Evolutionary conservation across 2,329 filamentous ascomycete genomes (phyloP), one percentile per base, ranked within the genome.

Genomic region (Ustulina deusta): DNA sequence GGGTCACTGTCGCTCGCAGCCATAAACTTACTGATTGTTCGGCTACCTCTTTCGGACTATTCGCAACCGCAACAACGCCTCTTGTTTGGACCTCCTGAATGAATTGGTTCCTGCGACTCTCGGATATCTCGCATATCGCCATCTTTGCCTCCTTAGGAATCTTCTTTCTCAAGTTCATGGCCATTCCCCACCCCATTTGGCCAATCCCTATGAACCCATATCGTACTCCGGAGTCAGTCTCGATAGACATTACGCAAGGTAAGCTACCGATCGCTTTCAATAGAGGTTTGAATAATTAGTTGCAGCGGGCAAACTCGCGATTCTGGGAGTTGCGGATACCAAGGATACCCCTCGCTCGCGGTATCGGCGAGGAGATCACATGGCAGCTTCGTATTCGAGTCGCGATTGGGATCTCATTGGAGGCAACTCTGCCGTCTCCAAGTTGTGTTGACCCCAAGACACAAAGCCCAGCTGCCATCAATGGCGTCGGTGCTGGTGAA

Each of bases 171-270:
- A 68, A 32, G 22, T 68, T 68, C 61, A 64, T 68, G 3, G 65
- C 65, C 65, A 68, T 68, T 7, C 65, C 65, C 61, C 61, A 68
- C 6, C 65, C 65, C 65, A 68, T 68, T 13, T 42, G 32, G 15
- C 65, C 65, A 64, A 68, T 20, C 11, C 65, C 65, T 64, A 68
- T 68, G 36, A 68, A 68, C 0, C 65, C 65, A 61, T 68, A 68
- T 52, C 61, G 61, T 57, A 27, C 57, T 13, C 13, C 42, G 3
- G 61, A 42, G 15, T 68, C 61, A 20, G 56, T 52, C 13, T 57
- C 49, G 52, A 52, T 55, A 40, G 61, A 64, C 65, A 68, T 68
- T 15, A 27, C 40, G 17, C 9, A 22, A 34, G 10, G 6, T 15
- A 13, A 4, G 13, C 25, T 20, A 4, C 34, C 6, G 25, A 29